Conservation (phyloP, 2,329 filamentous ascomycete species). For the Hypomyces rosellus region DNA sequence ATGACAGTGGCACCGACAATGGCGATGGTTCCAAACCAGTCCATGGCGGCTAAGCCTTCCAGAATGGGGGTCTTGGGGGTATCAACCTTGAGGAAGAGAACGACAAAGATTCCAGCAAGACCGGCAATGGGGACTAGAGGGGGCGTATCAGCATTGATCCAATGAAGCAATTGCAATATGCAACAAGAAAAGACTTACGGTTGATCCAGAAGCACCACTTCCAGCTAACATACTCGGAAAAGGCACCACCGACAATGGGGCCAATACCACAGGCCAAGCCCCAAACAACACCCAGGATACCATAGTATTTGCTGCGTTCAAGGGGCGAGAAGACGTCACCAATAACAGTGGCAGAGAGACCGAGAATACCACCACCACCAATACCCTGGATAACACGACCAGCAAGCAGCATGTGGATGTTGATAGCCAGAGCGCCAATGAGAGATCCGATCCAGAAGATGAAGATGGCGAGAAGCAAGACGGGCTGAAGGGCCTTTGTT, state of each 20-base stretch:
- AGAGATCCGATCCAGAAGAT: constrained; percentile 51
- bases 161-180: no score
- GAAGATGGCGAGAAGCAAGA: constrained; percentile 42
- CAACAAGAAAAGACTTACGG: constrained; percentile 8
- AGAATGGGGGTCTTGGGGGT: constrained; percentile 58
- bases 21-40: constrained; percentile 49
- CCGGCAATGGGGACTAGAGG: constrained; percentile 36
- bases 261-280: constrained; percentile 59
- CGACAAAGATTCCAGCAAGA: constrained; percentile 39
- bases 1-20: constrained; percentile 77
- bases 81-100: constrained; percentile 62
- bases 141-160: no score
- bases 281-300: constrained; percentile 51
- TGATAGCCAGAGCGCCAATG: constrained; percentile 43
- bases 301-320: constrained; percentile 46
- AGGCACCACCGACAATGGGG: constrained; percentile 61
- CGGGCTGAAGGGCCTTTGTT: constrained; percentile 20
- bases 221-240: constrained; percentile 59
- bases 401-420: constrained; percentile 47
- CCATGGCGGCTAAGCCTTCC: constrained; percentile 56
- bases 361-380: constrained; percentile 50
- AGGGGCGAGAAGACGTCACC: constrained; percentile 50
- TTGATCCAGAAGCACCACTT: constrained; percentile 68
- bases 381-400: constrained; percentile 51
- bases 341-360: constrained; percentile 52